phyloP scores from a whole-genome alignment of 2,329 filamentous ascomycete genomes.

The Trichocomaceae sp. region DNA sequence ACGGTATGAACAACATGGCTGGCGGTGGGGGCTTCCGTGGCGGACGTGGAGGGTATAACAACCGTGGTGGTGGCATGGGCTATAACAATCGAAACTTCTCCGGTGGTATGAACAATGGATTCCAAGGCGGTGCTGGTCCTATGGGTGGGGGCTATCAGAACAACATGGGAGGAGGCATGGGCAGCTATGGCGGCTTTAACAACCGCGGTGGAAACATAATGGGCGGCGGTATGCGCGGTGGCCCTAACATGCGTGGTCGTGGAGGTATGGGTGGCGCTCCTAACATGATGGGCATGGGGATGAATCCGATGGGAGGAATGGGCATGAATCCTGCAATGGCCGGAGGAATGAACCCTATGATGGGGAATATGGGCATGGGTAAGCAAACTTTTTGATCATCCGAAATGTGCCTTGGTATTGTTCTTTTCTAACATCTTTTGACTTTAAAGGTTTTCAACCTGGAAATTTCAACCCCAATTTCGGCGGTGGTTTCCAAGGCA shows the following conservation, averaged over 20 bases:
- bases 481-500: conserved; percentile 56
- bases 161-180: conserved; percentile 48
- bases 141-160: conserved; percentile 47
- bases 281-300: conserved; percentile 47
- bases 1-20: conserved; percentile 31
- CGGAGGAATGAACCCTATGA: conserved; percentile 55
- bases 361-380: conserved; percentile 46
- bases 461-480: conserved; percentile 61
- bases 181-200: conserved; percentile 42
- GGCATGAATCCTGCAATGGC: conserved; percentile 48
- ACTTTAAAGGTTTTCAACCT: conserved; percentile 52
- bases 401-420: background rate
- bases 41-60: conserved; percentile 47
- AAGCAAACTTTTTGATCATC: conserved; percentile 28
- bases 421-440: conserved; percentile 19
- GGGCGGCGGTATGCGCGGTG: conserved; percentile 46
- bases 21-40: conserved; percentile 49
- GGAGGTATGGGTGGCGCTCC: conserved; percentile 41
- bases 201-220: conserved; percentile 52
- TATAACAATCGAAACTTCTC: conserved; percentile 47
- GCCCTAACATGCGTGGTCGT: conserved; percentile 53
- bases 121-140: conserved; percentile 35
- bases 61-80: conserved; percentile 40
- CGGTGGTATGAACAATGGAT: conserved; percentile 31
- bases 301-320: conserved; percentile 48